Evolutionary conservation across 768 basidiomycete species (phyloP).

Genomic region (Russula brevipes): DNA sequence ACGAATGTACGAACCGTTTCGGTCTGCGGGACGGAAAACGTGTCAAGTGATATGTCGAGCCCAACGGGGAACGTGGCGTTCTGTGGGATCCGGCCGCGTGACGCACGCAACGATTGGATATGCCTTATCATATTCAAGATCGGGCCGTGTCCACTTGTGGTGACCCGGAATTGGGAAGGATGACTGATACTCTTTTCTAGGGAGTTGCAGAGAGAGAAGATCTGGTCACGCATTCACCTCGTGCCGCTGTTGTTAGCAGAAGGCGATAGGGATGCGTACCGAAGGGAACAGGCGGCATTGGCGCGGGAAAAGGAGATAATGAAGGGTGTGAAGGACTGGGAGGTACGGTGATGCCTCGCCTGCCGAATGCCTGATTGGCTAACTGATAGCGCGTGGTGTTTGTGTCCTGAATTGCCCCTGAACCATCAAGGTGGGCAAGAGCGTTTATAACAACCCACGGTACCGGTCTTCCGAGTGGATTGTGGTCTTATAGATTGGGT

Average conservation of each 20-base stretch:
- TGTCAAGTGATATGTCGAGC: slow-evolving; percentile 46
- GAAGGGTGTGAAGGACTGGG: slow-evolving; percentile 91
- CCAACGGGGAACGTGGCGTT: slow-evolving; percentile 64
- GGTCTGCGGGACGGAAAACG: slow-evolving; percentile 67
- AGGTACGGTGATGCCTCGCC: slow-evolving; percentile 53
- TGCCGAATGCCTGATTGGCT: slow-evolving; percentile 28
- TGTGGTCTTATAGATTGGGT: slow-evolving; percentile 47
- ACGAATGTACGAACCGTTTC: slow-evolving; percentile 13
- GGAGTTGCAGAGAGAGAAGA: slow-evolving; percentile 88
- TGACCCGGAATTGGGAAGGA: slow-evolving; percentile 14
- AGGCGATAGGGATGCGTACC: slow-evolving; percentile 84
- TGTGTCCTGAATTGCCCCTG: slow-evolving; percentile 18
- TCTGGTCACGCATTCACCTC: slow-evolving; percentile 93
- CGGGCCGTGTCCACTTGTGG: slow-evolving; percentile 19
- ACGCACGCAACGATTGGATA: slow-evolving; percentile 30
- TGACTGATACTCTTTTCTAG: slow-evolving; percentile 40
- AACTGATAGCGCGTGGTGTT: slow-evolving; percentile 24
- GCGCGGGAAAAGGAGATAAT: slow-evolving; percentile 85
- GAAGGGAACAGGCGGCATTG: slow-evolving; percentile 70
- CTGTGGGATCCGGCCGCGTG: slow-evolving; percentile 60
- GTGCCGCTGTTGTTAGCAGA: slow-evolving; percentile 91
- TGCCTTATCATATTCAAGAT: slow-evolving; percentile 39
- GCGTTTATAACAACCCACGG: slow-evolving; percentile 75
- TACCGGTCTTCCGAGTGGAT: slow-evolving; percentile 57
- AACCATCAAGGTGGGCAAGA: slow-evolving; percentile 66